Conservation (phyloP, 2,329 filamentous ascomycete genomes). For the Rhinocladiella mackenziei region DNA sequence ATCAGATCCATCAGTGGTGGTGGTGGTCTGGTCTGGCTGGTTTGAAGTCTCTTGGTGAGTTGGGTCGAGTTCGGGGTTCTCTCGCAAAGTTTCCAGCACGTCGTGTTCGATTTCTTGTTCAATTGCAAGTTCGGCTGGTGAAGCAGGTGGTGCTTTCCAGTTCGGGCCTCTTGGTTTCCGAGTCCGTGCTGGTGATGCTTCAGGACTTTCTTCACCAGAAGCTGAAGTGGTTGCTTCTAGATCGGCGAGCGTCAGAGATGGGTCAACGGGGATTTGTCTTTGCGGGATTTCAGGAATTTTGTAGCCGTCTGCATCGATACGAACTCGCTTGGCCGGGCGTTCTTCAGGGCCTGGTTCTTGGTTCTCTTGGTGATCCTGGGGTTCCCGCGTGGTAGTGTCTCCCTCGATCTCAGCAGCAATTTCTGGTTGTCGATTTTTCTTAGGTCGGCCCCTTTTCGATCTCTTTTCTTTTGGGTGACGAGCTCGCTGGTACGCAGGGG, state of each 20-base stretch:
- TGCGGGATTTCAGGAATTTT: conserved; percentile 51
- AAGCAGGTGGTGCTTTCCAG: conserved; percentile 46
- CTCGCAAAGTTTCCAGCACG: conserved; percentile 62
- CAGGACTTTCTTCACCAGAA: background rate
- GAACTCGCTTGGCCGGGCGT: conserved; percentile 34
- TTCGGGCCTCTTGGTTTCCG: conserved; percentile 35
- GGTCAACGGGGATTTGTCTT: conserved; percentile 40
- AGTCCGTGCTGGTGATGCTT: conserved; percentile 10
- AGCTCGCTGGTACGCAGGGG: conserved; percentile 66
- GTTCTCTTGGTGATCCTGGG: too few species aligned
- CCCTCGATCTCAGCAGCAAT: conserved; percentile 44
- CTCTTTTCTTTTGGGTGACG: conserved; percentile 58
- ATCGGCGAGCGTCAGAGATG: conserved; percentile 33
- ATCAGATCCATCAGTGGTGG: background rate
- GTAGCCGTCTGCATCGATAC: conserved; percentile 65
- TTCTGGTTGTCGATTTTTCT: conserved; percentile 30
- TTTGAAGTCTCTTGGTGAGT: conserved; percentile 1
- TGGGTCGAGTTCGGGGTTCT: conserved; percentile 21
- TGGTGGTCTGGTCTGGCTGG: too few species aligned
- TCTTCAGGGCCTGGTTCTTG: conserved; percentile 49
- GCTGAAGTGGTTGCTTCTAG: background rate
- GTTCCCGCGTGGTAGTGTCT: conserved; percentile 39
- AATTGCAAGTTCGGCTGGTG: conserved; percentile 58
- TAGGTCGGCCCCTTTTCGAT: conserved; percentile 38
- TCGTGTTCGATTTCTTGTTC: conserved; percentile 62